Conservation (phyloP, 192 early-diverging fungal species). For the Cetraspora pellucida region DNA sequence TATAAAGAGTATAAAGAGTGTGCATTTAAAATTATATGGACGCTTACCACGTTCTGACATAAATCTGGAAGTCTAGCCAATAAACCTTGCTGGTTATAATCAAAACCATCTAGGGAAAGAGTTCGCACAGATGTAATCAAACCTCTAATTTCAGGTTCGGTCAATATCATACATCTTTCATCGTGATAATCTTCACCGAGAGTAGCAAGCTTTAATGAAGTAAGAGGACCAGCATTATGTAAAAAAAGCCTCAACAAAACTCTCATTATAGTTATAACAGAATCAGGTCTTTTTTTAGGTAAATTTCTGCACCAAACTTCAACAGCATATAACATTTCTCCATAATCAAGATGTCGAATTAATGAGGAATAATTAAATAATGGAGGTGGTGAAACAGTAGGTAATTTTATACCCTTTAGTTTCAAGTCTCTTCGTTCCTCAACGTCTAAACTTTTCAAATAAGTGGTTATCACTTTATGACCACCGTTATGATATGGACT, state of each 20-base stretch:
- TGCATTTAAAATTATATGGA: too few relatives aligned
- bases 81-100: constrained; percentile 16
- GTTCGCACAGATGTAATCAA: background rate
- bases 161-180: constrained; percentile 4
- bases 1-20: too few relatives aligned
- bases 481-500: constrained; percentile 1
- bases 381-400: background rate
- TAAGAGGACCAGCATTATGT: constrained; percentile 10
- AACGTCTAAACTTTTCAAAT: constrained; percentile 1
- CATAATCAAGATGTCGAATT: constrained; percentile 3
- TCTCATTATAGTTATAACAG: constrained; percentile 6
- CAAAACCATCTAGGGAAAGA: constrained; percentile 13
- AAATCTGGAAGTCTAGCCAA: constrained; percentile 12
- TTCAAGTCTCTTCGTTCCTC: constrained; percentile 2
- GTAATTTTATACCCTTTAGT: background rate
- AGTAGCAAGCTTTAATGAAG: background rate
- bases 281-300: background rate
- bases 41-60: background rate
- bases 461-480: constrained; percentile 3
- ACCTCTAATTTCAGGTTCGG: background rate
- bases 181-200: constrained; percentile 12
- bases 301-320: background rate
- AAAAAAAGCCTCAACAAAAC: constrained; percentile 18
- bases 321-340: constrained; percentile 9
- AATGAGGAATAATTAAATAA: constrained; percentile 25